Percentiles rank a stretch among this genome's conserved stretches.
Conservation (phyloP, 768 basidiomycete species). For the Pholiota conissans region DNA sequence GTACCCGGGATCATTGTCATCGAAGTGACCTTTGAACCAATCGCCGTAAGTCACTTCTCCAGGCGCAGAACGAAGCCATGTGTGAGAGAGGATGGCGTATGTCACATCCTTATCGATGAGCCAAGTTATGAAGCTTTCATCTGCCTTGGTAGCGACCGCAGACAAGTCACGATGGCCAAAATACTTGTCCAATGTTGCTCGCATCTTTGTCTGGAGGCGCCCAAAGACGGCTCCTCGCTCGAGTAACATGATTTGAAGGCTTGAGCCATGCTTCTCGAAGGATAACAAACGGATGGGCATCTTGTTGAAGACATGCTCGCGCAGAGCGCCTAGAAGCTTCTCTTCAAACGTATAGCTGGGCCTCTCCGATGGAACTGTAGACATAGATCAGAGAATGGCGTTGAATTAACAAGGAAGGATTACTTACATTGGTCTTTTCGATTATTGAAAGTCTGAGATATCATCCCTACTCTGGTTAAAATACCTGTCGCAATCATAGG, state of each 20-base stretch:
- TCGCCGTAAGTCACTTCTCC: neutral
- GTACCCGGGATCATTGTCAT: neutral
- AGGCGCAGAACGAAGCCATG: neutral
- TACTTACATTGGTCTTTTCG: no score
- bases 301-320: neutral
- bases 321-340: neutral
- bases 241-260: neutral
- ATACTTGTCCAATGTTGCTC: neutral
- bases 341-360: neutral
- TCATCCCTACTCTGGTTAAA: no score
- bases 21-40: neutral
- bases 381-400: no score
- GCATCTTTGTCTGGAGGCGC: neutral
- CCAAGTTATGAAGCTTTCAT: neutral
- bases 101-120: neutral
- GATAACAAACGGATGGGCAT: constrained; percentile 1
- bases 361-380: no score
- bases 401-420: no score
- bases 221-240: neutral
- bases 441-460: no score
- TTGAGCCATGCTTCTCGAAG: neutral
- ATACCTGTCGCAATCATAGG: no score
- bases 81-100: neutral
- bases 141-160: neutral
- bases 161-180: neutral